Evolutionary conservation across 371 early-diverging fungal genomes (phyloP).

Genomic region (Mucor lusitanicus): DNA sequence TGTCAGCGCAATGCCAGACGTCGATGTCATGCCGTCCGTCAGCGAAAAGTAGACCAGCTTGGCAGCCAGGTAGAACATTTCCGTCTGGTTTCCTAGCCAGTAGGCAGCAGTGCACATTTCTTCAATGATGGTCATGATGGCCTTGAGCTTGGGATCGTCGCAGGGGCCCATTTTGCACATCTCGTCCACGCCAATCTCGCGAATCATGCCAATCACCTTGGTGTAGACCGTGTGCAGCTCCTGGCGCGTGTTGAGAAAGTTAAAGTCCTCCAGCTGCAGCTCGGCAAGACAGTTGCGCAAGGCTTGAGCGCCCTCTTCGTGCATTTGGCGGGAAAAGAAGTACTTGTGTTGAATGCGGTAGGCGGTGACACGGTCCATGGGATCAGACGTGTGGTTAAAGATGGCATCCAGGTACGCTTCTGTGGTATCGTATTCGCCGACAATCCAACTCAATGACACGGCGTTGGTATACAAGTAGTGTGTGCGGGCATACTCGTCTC

Average conservation of each 20-base stretch:
- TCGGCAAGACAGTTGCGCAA: conserved; percentile 35
- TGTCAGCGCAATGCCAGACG: conserved; percentile 29
- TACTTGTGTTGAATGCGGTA: conserved; percentile 42
- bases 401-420: conserved; percentile 30
- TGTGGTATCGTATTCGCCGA: conserved; percentile 36
- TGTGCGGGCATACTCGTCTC: conserved; percentile 19
- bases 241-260: conserved; percentile 11
- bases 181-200: conserved; percentile 17
- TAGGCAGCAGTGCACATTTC: conserved; percentile 42
- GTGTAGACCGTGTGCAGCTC: conserved; percentile 20
- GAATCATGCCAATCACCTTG: conserved; percentile 14
- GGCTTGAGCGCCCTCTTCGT: conserved; percentile 25
- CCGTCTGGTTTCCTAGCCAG: conserved; percentile 39
- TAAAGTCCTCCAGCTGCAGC: conserved; percentile 24
- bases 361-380: conserved; percentile 38
- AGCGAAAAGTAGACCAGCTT: conserved; percentile 36
- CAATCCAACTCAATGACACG: conserved; percentile 41
- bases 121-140: conserved; percentile 37
- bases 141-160: conserved; percentile 22
- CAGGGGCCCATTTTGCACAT: conserved; percentile 19
- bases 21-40: conserved; percentile 23
- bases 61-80: conserved; percentile 40
- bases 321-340: conserved; percentile 39
- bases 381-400: conserved; percentile 30
- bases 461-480: conserved; percentile 35